Evolutionary conservation across 495 filamentous ascomycete genomes (phyloP).

Genomic region (Annulohypoxylon bovei): DNA sequence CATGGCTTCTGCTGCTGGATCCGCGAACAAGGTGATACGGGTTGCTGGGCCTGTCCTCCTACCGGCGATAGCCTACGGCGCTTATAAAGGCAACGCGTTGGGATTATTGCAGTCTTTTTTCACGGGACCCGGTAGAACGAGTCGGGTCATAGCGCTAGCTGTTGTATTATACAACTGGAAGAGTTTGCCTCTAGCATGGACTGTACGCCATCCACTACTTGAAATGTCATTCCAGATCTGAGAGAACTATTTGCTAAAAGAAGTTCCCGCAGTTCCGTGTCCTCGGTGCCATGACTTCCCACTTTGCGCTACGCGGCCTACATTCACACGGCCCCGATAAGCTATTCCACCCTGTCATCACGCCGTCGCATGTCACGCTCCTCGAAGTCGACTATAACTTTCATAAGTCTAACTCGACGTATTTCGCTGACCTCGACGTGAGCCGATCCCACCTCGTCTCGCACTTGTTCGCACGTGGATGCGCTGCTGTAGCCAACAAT

Average conservation of each 20-base stretch:
- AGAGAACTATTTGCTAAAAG: conserved; percentile 3
- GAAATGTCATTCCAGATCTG: not conserved
- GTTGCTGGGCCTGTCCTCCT: conserved; percentile 49
- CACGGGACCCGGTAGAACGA: conserved; percentile 60
- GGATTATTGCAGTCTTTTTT: conserved; percentile 52
- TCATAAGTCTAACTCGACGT: conserved; percentile 87
- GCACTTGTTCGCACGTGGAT: conserved; percentile 62
- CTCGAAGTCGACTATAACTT: conserved; percentile 84
- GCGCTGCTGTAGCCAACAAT: conserved; percentile 54
- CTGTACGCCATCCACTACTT: conserved; percentile 59
- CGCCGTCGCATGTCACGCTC: conserved; percentile 65
- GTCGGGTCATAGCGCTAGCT: conserved; percentile 59
- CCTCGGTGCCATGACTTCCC: conserved; percentile 68
- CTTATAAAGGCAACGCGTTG: conserved; percentile 53
- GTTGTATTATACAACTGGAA: conserved; percentile 72
- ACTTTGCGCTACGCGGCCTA: conserved; percentile 54
- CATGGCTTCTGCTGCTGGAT: conserved; percentile 57
- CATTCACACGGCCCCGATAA: conserved; percentile 57
- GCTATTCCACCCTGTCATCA: conserved; percentile 74
- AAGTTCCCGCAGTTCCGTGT: conserved; percentile 64
- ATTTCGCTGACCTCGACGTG: conserved; percentile 83
- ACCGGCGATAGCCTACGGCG: conserved; percentile 52
- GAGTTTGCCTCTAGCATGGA: conserved; percentile 79
- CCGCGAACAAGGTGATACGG: conserved; percentile 46
- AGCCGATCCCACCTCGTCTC: conserved; percentile 69